phyloP scores from a whole-genome alignment of 2,329 filamentous ascomycete species.

The Alternaria arbusti region DNA sequence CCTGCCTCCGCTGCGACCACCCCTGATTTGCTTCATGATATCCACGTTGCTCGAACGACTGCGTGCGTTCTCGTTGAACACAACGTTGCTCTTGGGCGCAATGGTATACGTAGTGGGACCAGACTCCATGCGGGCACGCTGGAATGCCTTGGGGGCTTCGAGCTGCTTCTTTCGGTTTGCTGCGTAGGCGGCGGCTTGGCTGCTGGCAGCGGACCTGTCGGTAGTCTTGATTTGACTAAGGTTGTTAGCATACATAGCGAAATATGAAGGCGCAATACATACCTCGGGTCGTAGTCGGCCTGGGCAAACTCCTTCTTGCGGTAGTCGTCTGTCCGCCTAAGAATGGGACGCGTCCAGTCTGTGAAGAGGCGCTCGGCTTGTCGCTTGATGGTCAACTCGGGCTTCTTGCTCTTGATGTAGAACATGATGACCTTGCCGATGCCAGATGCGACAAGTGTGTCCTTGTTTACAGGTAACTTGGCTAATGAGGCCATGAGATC shows the following conservation, averaged over 20 bases:
- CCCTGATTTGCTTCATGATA: constrained; percentile 41
- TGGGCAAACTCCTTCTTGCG: constrained; percentile 78
- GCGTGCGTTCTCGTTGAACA: constrained; percentile 39
- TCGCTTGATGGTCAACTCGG: constrained; percentile 87
- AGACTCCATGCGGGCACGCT: constrained; percentile 65
- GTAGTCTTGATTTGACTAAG: constrained; percentile 20
- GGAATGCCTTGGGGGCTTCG: constrained; percentile 60
- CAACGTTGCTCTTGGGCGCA: constrained; percentile 64
- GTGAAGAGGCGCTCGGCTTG: constrained; percentile 90
- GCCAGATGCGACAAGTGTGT: constrained; percentile 84
- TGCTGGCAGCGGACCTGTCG: constrained; percentile 29
- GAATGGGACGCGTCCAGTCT: constrained; percentile 93
- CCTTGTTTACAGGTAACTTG: constrained; percentile 87
- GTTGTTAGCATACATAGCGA: constrained; percentile 20
- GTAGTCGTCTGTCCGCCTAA: constrained; percentile 93
- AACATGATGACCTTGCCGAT: constrained; percentile 97
- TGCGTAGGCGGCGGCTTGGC: constrained; percentile 42
- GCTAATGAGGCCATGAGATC: constrained; percentile 85
- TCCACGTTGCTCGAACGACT: constrained; percentile 34
- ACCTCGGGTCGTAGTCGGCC: constrained; percentile 65
- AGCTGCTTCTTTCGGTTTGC: constrained; percentile 56
- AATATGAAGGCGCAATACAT: constrained; percentile 26
- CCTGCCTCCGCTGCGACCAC: constrained; percentile 32
- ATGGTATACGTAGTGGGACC: constrained; percentile 68
- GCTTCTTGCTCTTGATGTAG: constrained; percentile 93